phyloP scores from a whole-genome alignment of 306 rosid species.

The Citrullus mucosospermus region DNA sequence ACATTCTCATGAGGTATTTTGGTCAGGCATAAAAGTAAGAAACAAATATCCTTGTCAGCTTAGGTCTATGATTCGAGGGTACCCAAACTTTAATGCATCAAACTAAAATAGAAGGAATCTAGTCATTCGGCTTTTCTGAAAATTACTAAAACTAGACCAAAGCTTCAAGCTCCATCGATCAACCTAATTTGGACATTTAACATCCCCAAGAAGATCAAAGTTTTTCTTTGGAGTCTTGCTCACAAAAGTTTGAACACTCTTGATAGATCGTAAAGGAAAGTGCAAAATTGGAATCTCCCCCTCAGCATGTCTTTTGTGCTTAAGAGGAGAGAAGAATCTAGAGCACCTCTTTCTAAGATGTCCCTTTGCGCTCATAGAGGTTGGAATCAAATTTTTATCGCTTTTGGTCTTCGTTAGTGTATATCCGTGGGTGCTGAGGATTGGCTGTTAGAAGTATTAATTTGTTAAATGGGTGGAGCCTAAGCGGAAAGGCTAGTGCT shows the following conservation, averaged over 20 bases:
- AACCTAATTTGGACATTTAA: background rate
- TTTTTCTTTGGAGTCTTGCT: background rate
- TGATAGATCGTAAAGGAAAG: background rate
- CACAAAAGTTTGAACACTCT: background rate
- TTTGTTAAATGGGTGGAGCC: no score
- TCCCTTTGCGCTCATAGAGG: background rate
- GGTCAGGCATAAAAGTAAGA: background rate
- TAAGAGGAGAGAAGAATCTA: background rate
- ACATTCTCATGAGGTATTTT: background rate
- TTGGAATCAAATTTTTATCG: background rate
- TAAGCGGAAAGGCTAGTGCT: no score
- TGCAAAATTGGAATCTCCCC: background rate
- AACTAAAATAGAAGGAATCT: background rate
- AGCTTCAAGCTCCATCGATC: background rate
- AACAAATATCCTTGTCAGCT: background rate
- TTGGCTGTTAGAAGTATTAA: no score
- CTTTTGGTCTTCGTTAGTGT: background rate
- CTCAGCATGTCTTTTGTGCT: background rate
- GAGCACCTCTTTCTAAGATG: background rate
- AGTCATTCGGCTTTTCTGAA: background rate
- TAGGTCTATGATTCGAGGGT: background rate
- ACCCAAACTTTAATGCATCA: background rate
- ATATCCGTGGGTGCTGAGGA: no score
- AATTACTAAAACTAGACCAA: background rate
- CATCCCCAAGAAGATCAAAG: background rate